phyloP scores from a whole-genome alignment of 345 rosid species.

The Geranium rotundifolium region DNA sequence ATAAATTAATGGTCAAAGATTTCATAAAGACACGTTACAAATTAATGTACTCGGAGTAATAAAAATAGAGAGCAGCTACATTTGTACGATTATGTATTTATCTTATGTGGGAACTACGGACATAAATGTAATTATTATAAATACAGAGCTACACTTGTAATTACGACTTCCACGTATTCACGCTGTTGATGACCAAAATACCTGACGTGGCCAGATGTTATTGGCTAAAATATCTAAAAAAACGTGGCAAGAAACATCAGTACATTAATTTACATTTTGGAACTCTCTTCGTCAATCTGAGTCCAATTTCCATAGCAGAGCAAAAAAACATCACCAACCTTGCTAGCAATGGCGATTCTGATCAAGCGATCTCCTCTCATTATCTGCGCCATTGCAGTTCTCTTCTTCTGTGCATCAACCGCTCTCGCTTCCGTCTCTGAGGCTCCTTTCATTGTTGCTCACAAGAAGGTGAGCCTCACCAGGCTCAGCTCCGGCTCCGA shows the following conservation, averaged over 20 bases:
- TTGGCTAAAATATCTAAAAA: background rate
- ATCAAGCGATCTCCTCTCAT: conserved; percentile 13
- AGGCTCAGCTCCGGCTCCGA: conserved; percentile 82
- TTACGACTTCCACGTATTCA: background rate
- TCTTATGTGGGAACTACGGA: too few relatives aligned
- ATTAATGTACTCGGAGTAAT: too few relatives aligned
- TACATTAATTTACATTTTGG: background rate
- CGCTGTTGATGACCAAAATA: background rate
- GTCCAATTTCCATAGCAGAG: background rate
- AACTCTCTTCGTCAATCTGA: background rate
- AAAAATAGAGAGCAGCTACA: too few relatives aligned
- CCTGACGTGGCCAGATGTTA: background rate
- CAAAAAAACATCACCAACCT: background rate
- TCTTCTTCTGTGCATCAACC: conserved; percentile 32
- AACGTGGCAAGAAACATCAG: background rate
- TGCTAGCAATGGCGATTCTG: conserved; percentile 26
- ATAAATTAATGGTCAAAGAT: too few relatives aligned
- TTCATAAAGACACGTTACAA: too few relatives aligned
- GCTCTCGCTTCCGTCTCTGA: conserved; percentile 43
- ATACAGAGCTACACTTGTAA: too few relatives aligned
- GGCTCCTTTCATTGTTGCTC: conserved; percentile 80
- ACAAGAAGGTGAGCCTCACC: conserved; percentile 76
- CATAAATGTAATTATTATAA: too few relatives aligned
- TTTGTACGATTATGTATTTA: too few relatives aligned
- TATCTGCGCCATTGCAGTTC: conserved; percentile 25